Percentiles rank a stretch among this genome's conserved stretches.
Conservation (phyloP, 2,329 filamentous ascomycete genomes). For the Pseudohalonectria lignicola region DNA sequence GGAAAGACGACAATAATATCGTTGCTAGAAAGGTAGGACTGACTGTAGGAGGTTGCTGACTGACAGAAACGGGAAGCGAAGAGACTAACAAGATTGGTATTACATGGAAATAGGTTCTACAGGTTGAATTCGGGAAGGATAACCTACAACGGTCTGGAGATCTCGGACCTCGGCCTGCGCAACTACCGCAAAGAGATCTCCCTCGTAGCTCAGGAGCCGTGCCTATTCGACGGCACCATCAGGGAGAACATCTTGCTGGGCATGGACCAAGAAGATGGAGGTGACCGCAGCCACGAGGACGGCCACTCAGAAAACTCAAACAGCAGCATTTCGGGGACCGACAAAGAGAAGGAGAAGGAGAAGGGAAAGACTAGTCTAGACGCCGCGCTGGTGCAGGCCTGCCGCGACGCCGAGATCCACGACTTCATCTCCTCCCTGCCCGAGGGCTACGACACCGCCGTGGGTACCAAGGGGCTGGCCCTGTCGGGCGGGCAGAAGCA, state of each 20-base stretch:
- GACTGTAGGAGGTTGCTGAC: background rate
- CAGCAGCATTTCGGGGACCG: background rate
- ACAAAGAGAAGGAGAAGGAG: background rate
- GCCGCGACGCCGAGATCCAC: constrained; percentile 17
- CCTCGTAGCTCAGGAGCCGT: constrained; percentile 48
- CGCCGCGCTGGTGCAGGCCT: constrained; percentile 12
- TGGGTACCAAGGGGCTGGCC: constrained; percentile 7
- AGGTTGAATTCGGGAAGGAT: constrained; percentile 36
- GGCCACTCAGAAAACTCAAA: background rate
- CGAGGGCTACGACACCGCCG: constrained; percentile 11
- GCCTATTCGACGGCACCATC: constrained; percentile 41
- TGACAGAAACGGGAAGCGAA: too few species aligned
- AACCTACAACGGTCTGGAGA: constrained; percentile 43
- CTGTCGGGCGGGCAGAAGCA: constrained; percentile 11
- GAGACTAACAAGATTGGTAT: too few species aligned
- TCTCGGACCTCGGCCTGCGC: constrained; percentile 37
- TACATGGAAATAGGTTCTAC: constrained; percentile 19
- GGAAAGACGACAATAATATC: constrained; percentile 33
- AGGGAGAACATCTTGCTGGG: constrained; percentile 19
- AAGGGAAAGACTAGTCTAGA: background rate
- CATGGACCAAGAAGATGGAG: constrained; percentile 10
- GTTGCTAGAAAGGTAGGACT: constrained; percentile 25
- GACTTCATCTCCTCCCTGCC: constrained; percentile 15
- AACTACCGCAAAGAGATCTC: constrained; percentile 42
- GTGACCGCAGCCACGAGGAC: constrained; percentile 9